Conservation (phyloP, 345 rosid genomes). For the Trapa incisa region DNA sequence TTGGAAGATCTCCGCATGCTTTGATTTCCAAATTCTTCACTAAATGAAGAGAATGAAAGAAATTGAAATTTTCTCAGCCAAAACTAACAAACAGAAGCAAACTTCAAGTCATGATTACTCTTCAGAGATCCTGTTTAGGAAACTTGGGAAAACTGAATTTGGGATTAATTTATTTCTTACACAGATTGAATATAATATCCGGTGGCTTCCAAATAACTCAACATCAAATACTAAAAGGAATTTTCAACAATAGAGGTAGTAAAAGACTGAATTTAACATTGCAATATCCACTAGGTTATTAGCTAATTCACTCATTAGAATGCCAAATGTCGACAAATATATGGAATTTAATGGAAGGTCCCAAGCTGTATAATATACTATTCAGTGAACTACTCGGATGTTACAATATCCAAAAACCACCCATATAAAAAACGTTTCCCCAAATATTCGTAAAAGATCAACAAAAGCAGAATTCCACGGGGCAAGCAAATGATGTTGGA, state of each 20-base stretch:
- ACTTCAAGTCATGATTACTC: neutral
- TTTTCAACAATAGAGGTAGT: slow-evolving; percentile 2
- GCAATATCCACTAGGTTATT: neutral
- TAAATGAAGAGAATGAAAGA: slow-evolving; percentile 23
- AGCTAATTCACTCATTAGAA: neutral
- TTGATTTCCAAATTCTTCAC: slow-evolving; percentile 53
- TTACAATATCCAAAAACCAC: no score
- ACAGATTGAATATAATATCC: neutral
- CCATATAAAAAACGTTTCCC: neutral
- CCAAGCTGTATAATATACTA: no score
- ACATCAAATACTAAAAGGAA: neutral
- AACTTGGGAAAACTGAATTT: neutral
- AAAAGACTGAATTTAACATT: neutral
- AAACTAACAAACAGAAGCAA: neutral
- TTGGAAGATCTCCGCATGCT: slow-evolving; percentile 40
- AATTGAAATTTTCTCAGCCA: neutral
- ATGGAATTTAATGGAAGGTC: no score
- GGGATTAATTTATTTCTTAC: neutral
- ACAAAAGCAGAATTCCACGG: neutral
- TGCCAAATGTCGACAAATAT: neutral
- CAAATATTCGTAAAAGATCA: neutral
- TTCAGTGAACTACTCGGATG: no score
- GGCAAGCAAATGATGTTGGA: neutral
- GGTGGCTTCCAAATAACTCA: neutral
- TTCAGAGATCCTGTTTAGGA: neutral